Base-by-base conservation (phyloP, 208 protist species). In the Balamuthia mandrillaris region DNA sequence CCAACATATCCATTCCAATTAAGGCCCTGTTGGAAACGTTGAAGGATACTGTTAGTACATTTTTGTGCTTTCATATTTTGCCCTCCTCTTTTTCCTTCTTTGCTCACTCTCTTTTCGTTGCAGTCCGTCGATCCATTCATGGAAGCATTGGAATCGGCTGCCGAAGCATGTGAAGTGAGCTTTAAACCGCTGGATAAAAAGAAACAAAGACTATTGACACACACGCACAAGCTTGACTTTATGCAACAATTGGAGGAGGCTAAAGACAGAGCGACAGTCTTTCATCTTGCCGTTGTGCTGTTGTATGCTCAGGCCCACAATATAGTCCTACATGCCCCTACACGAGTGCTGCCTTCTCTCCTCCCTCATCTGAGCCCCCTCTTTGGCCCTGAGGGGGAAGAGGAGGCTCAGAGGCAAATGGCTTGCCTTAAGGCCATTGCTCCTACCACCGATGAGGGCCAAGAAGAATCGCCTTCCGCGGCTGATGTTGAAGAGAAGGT, bases 181-280 rank as follows among this genome's bases (percentile, higher is more conserved):
- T 27, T 81, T 2, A 81, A 81, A 24, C 72, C 72, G 45, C 72
- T 81, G n/a, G 72, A 81, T 31, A 81, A 81, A 29, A 81, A 81
- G 52, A 81, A 81, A 33, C 72, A 81, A 27, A 21, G 72, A 2
- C 12, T 81, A 51, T 33, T 81, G 6, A 81, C 72, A 10, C 52
- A 81, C 72, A 81, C 72, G 3, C 72, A 81, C 72, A 81, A 81
- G 72, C 47, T 81, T 2, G 72, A 81, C 52, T 81, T 56, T 21
- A 18, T 81, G 24, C 47, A 81, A 31, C 72, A 81, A 31, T 51
- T 81, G 12, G 61, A 81, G 47, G 72, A 81, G 49, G 45, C 72
- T 31, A 61, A 21, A 16, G 47, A 81, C 47, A 42, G 31, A 24
- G 35, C 72, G 9, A 29, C 61, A 31, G 52, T 81, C 5, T 81